Base-by-base conservation (phyloP, 345 rosid genomes). In the Garcia nutans region DNA sequence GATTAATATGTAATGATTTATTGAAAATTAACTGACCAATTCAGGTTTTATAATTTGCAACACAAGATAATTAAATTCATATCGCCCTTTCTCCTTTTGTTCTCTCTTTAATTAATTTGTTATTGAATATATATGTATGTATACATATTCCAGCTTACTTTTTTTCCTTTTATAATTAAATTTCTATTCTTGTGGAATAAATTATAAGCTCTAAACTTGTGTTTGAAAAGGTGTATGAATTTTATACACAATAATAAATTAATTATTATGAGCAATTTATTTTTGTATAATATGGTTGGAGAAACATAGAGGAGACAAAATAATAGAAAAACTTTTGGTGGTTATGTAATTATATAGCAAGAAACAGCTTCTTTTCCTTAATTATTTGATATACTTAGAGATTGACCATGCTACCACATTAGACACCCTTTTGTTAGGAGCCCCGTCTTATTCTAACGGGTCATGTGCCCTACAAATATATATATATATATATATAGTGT, bases 231-330 rank as follows among this genome's bases (percentile, higher is more conserved):
- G 3, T 8, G 44, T 11, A 17, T 75, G 42, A 10, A 47, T 47
- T 47, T 2, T 47, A 24, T 45, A 13, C 28, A 47, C 3, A n/a
- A 28, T 22, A 17, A 50, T 47, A 16, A 37, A 24, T 23, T 20
- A 63, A 17, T 4, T 5, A 1, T 24, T 44, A 45, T 58, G n/a
- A 19, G 24, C 2, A 37, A 37, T 41, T 1, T 16, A 16, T 23
- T 49, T 67, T 24, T 23, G 56, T 55, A 56, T 37, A 71, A 19
- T 26, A 52, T 62, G 42, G 50, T 50, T 8, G 57, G 74, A 67
- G 71, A 67, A 66, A 68, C 80, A 76, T 7, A 73, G 42, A 49
- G 61, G 66, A 76, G 79, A 76, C 69, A 81, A 49, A 68, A 42
- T 55, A 70, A 73, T 68, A 55, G 71, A 22, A 28, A 68, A 80